Conservation (phyloP, 768 basidiomycete genomes). For the Neoboletus brunneissimus region DNA sequence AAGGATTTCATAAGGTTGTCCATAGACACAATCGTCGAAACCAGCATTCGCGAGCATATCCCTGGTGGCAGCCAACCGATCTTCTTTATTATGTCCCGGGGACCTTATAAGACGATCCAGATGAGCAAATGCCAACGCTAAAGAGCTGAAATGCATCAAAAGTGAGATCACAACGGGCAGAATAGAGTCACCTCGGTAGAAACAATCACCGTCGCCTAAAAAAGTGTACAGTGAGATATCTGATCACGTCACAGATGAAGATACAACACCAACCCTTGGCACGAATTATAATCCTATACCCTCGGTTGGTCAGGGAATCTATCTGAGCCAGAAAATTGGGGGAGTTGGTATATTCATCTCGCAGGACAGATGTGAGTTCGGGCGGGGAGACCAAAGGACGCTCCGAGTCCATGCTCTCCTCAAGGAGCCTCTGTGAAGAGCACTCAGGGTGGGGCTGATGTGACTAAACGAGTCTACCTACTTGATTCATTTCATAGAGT, state of each 20-base stretch:
- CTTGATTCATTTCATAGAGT: constrained; percentile 43
- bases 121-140: constrained; percentile 82
- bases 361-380: constrained; percentile 50
- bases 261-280: constrained; percentile 55
- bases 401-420: constrained; percentile 36
- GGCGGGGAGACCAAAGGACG: constrained; percentile 57
- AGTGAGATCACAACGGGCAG: not conserved
- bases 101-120: constrained; percentile 63
- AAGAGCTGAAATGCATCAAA: constrained; percentile 19
- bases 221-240: not conserved
- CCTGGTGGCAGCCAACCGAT: constrained; percentile 47
- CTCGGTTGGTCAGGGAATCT: constrained; percentile 59
- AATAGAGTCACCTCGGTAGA: constrained; percentile 71
- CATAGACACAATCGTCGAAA: constrained; percentile 67
- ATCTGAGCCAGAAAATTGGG: constrained; percentile 70
- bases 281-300: constrained; percentile 65
- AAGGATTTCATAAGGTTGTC: constrained; percentile 73
- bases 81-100: constrained; percentile 46
- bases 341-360: constrained; percentile 64
- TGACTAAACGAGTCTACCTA: constrained; percentile 8
- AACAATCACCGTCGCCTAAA: constrained; percentile 85
- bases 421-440: constrained; percentile 35
- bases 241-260: not conserved
- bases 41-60: constrained; percentile 53
- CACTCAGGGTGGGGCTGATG: not conserved